Base-by-base conservation (phyloP, 2,329 filamentous ascomycete species). In the Fusarium nanum region DNA sequence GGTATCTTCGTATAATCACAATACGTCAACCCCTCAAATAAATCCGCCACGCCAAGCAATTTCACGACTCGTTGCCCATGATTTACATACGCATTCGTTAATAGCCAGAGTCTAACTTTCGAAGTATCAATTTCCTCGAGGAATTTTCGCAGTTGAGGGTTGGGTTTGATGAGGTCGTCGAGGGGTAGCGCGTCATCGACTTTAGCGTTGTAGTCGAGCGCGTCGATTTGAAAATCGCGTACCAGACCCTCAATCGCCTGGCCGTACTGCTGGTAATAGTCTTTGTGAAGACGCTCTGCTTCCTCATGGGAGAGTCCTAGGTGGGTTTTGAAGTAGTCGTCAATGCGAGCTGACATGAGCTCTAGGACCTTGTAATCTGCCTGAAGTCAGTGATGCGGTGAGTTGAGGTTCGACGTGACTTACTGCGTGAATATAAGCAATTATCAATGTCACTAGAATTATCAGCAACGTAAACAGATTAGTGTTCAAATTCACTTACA, bases 181-280 rank as follows among this genome's bases (percentile, higher is more conserved):
- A 99, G 86, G 0, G 96, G 94, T n/a, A 99, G 83, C 6, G 96
- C 95, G 79, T 99, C 96, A 78, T 99, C 96, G 20, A 99, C 96
- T 81, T 97, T 91, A 71, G 88, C 83, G 80, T 99, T 99, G 84
- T 98, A 99, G 55, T 97, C 94, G 4, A 99, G 85, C 2, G 96
- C 92, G 76, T 98, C 93, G 75, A 99, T 97, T 80, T 97, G 91
- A 82, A 99, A 96, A 81, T 98, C 92, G 13, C 93, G 90, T 25
- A 97, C 93, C 1, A 99, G 87, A 1, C 96, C 96, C 81, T 98
- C 93, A 68, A 99, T 96, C 30, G 96, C 96, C 18, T 99, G 88
- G n/a, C 97, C 96, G 78, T 99, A 99, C 78, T 93, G 93, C 75
- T 90, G 91, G 82, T 98, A 99, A 83, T 99, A 99, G 73, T 94